Evolutionary conservation across 306 rosid species (phyloP), one percentile per base, ranked within the genome.

Genomic region (Corylus avellana): DNA sequence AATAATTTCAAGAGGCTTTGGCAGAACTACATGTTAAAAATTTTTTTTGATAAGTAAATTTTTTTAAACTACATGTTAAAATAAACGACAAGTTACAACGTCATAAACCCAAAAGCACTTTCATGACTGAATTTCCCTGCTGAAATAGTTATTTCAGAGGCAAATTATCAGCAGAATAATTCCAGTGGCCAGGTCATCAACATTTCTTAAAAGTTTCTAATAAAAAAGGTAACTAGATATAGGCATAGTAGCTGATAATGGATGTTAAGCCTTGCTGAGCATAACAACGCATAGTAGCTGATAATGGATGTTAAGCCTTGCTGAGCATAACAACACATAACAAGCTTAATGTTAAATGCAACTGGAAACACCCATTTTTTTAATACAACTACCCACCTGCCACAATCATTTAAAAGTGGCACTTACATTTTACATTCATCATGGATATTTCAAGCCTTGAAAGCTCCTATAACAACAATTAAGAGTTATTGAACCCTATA

Each of bases 381-480:
- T 5, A 37, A 14, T 7, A 39, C 8, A 14, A 63, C 11, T 32
- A 35, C 32, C 70, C 70, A 6, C 70, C 70, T 2, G 46, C 46
- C 46, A 32, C 20, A 64, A 35, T 39, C 54, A 47, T 70, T 47
- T 22, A 22, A 70, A 9, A 44, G 37, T 4, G 49, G 29, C 25
- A 68, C 25, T 8, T 39, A 39, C 73, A 42, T 69, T 69, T 69
- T n/a, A 69, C 73, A 69, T 39, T 17, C 35, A 69, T 39, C 73
- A 69, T 0, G 53, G 27, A 39, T 8, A 42, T 69, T 69, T 69
- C 54, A 44, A 18, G 50, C 73, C 54, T 46, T 17, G 16, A 69
- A 20, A 69, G 8, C 14, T 44, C 12, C 73, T 39, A 44, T 5
- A 37, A 32, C 50, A 17, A 44, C 54, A 69, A 39, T 39, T 14